Evolutionary conservation across 2,329 filamentous ascomycete species (phyloP).

Genomic region (Apiospora rasikravindrae): DNA sequence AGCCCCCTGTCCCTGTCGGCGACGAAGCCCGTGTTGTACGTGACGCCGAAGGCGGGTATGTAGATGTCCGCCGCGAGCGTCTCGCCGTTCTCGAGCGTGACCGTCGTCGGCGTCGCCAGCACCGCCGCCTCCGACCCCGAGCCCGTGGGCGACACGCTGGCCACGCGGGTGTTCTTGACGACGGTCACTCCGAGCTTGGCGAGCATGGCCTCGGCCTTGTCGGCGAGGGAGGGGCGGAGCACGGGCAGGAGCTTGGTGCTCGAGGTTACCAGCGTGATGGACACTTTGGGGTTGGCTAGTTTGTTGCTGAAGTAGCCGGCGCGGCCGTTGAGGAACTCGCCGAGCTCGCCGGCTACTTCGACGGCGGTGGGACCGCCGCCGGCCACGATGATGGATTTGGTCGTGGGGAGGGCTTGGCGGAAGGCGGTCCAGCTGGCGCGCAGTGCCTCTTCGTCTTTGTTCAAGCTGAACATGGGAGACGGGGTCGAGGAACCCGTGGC

Average conservation of each 20-base stretch:
- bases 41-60: conserved; percentile 50
- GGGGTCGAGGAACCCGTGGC: conserved; percentile 53
- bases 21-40: conserved; percentile 48
- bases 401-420: conserved; percentile 43
- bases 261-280: conserved; percentile 51
- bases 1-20: conserved; percentile 29
- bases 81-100: conserved; percentile 47
- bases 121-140: conserved; percentile 33
- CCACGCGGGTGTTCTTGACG: conserved; percentile 47
- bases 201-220: conserved; percentile 47
- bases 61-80: conserved; percentile 51
- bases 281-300: conserved; percentile 41
- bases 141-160: conserved; percentile 34
- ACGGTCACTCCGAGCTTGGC: conserved; percentile 53
- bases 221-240: conserved; percentile 44
- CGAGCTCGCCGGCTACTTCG: conserved; percentile 55
- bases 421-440: conserved; percentile 45
- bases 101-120: conserved; percentile 34
- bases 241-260: conserved; percentile 45
- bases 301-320: conserved; percentile 44
- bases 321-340: conserved; percentile 55
- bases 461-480: conserved; percentile 50
- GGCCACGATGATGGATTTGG: conserved; percentile 50
- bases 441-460: conserved; percentile 39
- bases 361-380: conserved; percentile 51